phyloP scores from a whole-genome alignment of 176 grass and related monocot genomes.

The Oryza australiensis region DNA sequence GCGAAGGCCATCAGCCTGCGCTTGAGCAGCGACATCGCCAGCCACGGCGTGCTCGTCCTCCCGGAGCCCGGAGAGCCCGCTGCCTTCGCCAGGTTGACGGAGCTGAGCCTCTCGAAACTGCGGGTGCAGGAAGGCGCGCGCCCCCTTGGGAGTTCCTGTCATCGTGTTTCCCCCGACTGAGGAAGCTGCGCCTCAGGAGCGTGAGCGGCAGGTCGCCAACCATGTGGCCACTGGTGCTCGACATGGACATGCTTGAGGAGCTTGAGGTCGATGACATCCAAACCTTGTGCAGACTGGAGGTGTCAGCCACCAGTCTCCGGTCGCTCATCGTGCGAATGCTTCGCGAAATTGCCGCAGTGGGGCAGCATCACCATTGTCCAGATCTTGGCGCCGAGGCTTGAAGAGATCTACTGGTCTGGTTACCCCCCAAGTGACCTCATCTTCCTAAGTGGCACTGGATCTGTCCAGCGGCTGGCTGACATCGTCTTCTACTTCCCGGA shows the following conservation, averaged over 20 bases:
- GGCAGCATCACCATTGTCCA: not conserved
- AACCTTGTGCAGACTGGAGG: not conserved
- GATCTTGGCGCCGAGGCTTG: not conserved
- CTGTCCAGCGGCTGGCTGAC: not conserved
- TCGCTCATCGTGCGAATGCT: not conserved
- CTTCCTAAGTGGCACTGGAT: not conserved
- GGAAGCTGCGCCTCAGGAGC: not conserved
- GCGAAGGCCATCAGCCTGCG: not conserved
- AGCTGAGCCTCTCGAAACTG: constrained; percentile 16
- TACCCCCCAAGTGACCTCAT: not conserved
- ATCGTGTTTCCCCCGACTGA: not conserved
- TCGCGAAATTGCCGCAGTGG: not conserved
- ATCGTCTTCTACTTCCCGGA: not conserved
- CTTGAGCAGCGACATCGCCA: not conserved
- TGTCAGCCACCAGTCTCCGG: not conserved
- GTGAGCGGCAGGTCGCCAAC: not conserved
- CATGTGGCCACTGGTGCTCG: not conserved
- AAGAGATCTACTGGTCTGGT: not conserved
- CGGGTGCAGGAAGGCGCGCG: not conserved
- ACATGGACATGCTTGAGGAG: constrained; percentile 27
- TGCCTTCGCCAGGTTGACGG: not conserved
- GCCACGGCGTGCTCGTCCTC: not conserved
- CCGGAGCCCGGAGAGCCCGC: not conserved
- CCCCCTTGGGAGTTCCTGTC: constrained; percentile 7
- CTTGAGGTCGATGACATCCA: not conserved